Conservation (phyloP, 129 eudicot species). For the Mikania micrantha region DNA sequence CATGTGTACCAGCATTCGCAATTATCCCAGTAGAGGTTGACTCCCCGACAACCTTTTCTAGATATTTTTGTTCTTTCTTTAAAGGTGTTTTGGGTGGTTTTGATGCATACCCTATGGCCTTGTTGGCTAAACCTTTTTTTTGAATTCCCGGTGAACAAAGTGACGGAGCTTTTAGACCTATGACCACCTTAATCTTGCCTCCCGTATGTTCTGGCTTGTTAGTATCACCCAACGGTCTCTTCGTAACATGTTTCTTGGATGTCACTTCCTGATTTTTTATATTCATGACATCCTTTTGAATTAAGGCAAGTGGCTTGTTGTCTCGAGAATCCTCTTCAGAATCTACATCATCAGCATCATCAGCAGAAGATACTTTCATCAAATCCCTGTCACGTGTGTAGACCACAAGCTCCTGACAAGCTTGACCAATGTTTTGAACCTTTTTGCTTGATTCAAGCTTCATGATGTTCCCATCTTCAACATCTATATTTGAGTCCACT, state of each 20-base stretch:
- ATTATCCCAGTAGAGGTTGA: constrained; percentile 9
- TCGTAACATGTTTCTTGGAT: constrained; percentile 22
- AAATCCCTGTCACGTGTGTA: constrained; percentile 13
- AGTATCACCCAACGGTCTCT: constrained; percentile 10
- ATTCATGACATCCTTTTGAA: constrained; percentile 16
- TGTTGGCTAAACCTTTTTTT: constrained; percentile 10
- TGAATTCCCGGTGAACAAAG: constrained; percentile 23
- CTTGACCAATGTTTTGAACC: constrained; percentile 17
- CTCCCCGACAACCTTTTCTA: constrained; percentile 10
- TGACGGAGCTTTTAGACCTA: constrained; percentile 46
- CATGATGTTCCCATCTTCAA: constrained; percentile 12
- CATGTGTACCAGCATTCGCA: constrained; percentile 10
- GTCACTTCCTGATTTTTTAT: neutral
- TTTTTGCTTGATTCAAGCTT: constrained; percentile 6
- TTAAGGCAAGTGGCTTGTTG: constrained; percentile 11
- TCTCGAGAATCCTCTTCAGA: constrained; percentile 6
- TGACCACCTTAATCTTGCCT: constrained; percentile 32
- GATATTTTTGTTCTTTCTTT: neutral
- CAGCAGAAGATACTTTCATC: constrained; percentile 9
- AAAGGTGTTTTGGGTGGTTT: constrained; percentile 8
- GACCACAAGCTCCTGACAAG: constrained; percentile 31
- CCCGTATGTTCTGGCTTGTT: constrained; percentile 10
- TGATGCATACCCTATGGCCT: constrained; percentile 5
- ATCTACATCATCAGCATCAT: constrained; percentile 14
- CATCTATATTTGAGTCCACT: constrained; percentile 15